Evolutionary conservation across 2,329 filamentous ascomycete species (phyloP).

Genomic region (Colletotrichum agaves): DNA sequence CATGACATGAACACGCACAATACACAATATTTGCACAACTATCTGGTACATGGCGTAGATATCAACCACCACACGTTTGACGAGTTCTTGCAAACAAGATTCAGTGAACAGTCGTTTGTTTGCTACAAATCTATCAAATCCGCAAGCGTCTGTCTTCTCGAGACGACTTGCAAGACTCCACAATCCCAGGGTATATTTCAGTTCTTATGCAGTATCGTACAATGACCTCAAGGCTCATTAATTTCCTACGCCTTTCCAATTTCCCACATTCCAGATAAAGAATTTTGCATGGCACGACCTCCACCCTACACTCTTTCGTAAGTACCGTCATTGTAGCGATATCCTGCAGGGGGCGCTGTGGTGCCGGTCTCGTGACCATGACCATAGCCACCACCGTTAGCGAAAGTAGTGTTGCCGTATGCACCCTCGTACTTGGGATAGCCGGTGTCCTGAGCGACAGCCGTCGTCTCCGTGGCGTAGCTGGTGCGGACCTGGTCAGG

Average conservation of each 20-base stretch:
- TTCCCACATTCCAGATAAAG: slow-evolving; percentile 4
- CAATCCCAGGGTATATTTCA: slow-evolving; percentile 29
- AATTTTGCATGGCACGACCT: slow-evolving; percentile 39
- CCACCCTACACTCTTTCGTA: slow-evolving; percentile 41
- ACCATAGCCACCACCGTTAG: slow-evolving; percentile 6
- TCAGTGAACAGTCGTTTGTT: neutral
- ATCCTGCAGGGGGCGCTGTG: slow-evolving; percentile 39
- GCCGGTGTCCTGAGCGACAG: slow-evolving; percentile 41
- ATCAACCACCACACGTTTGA: neutral
- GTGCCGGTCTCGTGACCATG: slow-evolving; percentile 31
- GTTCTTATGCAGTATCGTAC: neutral
- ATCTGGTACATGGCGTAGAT: neutral
- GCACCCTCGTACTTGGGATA: slow-evolving; percentile 40
- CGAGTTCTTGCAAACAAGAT: neutral
- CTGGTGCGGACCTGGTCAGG: slow-evolving; percentile 57
- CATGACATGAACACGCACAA: neutral
- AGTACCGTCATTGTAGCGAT: slow-evolving; percentile 52
- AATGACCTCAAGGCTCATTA: neutral
- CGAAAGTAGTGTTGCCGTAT: slow-evolving; percentile 2
- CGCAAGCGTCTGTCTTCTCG: neutral
- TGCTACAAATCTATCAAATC: slow-evolving; percentile 2
- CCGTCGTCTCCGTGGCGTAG: slow-evolving; percentile 52
- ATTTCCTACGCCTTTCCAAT: slow-evolving; percentile 21
- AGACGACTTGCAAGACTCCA: slow-evolving; percentile 1
- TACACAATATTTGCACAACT: neutral